Conservation (phyloP, 495 filamentous ascomycete genomes). For the Hypoxylon trugodes region DNA sequence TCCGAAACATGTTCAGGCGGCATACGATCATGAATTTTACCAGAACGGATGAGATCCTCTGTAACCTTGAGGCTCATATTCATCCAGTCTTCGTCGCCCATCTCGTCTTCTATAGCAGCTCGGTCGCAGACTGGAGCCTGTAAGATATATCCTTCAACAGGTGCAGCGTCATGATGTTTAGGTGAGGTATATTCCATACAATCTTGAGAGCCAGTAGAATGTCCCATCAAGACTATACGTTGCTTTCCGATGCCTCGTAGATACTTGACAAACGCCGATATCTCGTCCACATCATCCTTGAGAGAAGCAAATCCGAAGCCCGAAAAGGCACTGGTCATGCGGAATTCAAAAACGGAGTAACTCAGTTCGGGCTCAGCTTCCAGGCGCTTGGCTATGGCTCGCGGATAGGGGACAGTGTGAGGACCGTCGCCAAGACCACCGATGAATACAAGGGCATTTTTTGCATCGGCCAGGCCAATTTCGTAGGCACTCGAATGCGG, state of each 20-base stretch:
- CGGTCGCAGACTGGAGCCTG: conserved; percentile 85
- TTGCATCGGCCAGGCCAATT: conserved; percentile 43
- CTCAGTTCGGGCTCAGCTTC: conserved; percentile 54
- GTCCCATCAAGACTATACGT: conserved; percentile 87
- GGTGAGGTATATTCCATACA: conserved; percentile 72
- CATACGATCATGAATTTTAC: conserved; percentile 65
- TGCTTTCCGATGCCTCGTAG: conserved; percentile 58
- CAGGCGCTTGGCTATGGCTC: conserved; percentile 68
- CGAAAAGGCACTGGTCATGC: conserved; percentile 63
- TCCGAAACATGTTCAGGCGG: conserved; percentile 57
- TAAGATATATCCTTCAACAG: conserved; percentile 80
- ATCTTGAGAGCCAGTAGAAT: conserved; percentile 85
- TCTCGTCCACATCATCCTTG: conserved; percentile 74
- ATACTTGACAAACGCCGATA: conserved; percentile 75
- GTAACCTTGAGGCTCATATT: conserved; percentile 63
- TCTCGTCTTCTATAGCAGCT: conserved; percentile 62
- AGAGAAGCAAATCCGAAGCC: conserved; percentile 79
- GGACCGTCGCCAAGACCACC: conserved; percentile 85
- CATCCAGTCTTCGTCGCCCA: conserved; percentile 57
- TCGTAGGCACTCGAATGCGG: conserved; percentile 47
- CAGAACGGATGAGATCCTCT: conserved; percentile 59
- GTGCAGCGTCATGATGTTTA: conserved; percentile 48
- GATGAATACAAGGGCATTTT: conserved; percentile 82
- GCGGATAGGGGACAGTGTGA: conserved; percentile 70
- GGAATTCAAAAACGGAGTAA: conserved; percentile 55